Base-by-base conservation (phyloP, 73 alveolate species). In the Paramecium primaurelia region DNA sequence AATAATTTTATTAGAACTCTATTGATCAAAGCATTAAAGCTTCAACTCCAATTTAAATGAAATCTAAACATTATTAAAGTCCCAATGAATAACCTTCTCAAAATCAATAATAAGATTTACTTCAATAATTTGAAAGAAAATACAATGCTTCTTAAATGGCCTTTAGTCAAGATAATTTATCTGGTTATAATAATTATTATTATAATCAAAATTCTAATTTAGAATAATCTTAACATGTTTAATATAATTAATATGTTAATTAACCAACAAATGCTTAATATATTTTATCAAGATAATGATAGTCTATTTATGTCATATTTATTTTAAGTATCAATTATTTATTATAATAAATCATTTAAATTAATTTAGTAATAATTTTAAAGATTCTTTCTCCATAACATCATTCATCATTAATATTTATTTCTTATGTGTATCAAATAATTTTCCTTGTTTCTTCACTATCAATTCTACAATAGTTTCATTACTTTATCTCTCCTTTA, bases 381-480 rank as follows among this genome's bases (percentile, higher is more conserved):
- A 36, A 9, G 87, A 73, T 73, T 73, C 87, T 12, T 73, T 73
- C 12, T 34, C 58, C 37, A 36, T 20, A 6, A 22, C 37, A 37
- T 73, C 87, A 73, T 73, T 40, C 58, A 73, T 37, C 26, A 34
- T 73, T 4, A 73, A n/a, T 2, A 73, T 73, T 73, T 73, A 73
- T 44, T 73, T 73, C 47, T 73, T 73, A 38, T 73, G 87, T 36
- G 87, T 73, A 73, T 73, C 87, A 38, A 73, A 73, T 6, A 73
- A 18, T 44, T 73, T 73, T 12, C 87, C 87, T 36, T 32, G 8
- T 34, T 73, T 73, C 8, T 14, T 73, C 14, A 73, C 87, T 2
- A 10, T 73, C 34, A 73, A 38, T 8, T 73, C 60, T 73, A 73
- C 18, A 6, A 73, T 34, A 0, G 38, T 37, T 34, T 73, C 87